A percentile compares a stretch with the other conserved stretches of the same genome.
Evolutionary conservation across 768 basidiomycete species (phyloP).

Genomic region (Lactarius tabidus): DNA sequence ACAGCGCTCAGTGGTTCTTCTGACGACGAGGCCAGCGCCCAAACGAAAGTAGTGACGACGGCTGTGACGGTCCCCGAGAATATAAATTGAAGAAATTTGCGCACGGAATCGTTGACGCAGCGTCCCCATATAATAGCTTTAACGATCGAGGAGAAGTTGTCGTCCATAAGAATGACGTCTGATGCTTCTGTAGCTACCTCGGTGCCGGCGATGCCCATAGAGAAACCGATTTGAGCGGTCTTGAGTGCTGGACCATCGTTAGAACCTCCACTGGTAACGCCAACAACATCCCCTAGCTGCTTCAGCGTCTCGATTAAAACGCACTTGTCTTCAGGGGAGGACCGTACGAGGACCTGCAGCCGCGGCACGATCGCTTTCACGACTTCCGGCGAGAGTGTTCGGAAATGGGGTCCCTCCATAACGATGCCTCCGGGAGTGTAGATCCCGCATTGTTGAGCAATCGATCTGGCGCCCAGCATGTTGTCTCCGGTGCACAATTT

Average conservation of each 20-base stretch:
- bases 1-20: conserved; percentile 89
- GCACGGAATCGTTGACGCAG: conserved; percentile 95
- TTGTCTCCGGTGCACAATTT: conserved; percentile 99
- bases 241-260: conserved; percentile 97
- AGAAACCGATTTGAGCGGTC: conserved; percentile 94
- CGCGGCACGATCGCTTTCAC: conserved; percentile 83
- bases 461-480: conserved; percentile 89
- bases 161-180: conserved; percentile 97
- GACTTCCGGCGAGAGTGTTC: conserved; percentile 67
- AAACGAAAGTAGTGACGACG: conserved; percentile 88
- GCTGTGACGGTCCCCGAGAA: conserved; percentile 93
- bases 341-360: conserved; percentile 94
- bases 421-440: conserved; percentile 91
- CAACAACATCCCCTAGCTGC: conserved; percentile 82
- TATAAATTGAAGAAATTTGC: conserved; percentile 97
- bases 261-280: conserved; percentile 96
- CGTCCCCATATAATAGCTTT: conserved; percentile 99
- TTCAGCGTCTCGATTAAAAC: conserved; percentile 86
- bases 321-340: conserved; percentile 96
- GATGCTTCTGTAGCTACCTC: conserved; percentile 99
- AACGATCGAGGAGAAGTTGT: conserved; percentile 94
- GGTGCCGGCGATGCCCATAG: conserved; percentile 94
- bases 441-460: conserved; percentile 94
- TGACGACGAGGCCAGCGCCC: conserved; percentile 74
- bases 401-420: conserved; percentile 96